phyloP scores from a whole-genome alignment of 73 alveolate species.

The Paramecium octaurelia region DNA sequence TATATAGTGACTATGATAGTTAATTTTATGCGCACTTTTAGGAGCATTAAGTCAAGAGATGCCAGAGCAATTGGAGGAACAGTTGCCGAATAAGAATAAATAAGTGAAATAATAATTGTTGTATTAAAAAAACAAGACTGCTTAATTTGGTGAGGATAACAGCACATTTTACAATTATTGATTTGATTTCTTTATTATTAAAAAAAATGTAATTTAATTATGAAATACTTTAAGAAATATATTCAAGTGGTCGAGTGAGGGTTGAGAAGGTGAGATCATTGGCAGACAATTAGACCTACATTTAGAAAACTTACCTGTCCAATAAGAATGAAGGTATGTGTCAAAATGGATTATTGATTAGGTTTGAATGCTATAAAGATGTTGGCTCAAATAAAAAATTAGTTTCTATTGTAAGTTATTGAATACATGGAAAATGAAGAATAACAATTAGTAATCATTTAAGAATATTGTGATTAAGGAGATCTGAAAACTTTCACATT shows the following conservation, averaged over 20 bases:
- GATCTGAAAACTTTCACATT: slow-evolving; percentile 21
- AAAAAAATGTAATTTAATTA: background rate
- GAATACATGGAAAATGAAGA: slow-evolving; percentile 38
- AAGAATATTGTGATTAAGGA: slow-evolving; percentile 50
- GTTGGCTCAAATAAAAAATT: background rate
- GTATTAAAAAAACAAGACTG: background rate
- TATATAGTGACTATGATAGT: background rate
- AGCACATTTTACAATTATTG: slow-evolving; percentile 10
- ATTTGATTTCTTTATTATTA: background rate
- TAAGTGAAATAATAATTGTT: background rate
- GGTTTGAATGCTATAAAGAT: slow-evolving; percentile 28
- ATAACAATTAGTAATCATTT: background rate
- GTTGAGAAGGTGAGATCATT: slow-evolving; percentile 11
- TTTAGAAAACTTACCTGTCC: background rate
- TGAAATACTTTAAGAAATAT: slow-evolving; percentile 13
- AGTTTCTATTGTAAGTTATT: background rate
- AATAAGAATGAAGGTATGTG: slow-evolving; percentile 24
- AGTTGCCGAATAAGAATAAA: background rate
- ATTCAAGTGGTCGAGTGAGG: background rate
- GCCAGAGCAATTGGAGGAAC: background rate
- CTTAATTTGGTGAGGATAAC: background rate
- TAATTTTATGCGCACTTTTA: background rate
- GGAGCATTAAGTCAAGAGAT: background rate
- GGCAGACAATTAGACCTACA: slow-evolving; percentile 14
- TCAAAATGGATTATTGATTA: background rate